phyloP scores from a whole-genome alignment of 352 stramenopile genomes.

The Phytophthora sp. region DNA sequence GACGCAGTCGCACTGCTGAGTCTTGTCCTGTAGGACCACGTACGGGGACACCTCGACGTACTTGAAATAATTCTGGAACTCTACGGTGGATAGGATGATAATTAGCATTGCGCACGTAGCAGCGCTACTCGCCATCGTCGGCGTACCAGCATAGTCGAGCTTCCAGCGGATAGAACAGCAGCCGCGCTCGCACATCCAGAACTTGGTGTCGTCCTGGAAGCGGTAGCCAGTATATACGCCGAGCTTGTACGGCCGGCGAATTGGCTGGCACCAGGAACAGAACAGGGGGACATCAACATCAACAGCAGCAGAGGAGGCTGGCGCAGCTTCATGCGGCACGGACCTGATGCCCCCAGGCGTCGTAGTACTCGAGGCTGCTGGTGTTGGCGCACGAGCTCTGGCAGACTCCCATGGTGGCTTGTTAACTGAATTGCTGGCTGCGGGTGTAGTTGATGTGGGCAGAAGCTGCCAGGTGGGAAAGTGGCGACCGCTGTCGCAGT shows the following conservation, averaged over 20 bases:
- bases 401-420: slow-evolving; percentile 58
- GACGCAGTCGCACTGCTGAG: slow-evolving; percentile 55
- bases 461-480: slow-evolving; percentile 23
- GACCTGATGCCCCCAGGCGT: slow-evolving; percentile 55
- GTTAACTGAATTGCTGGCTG: too few species aligned
- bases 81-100: slow-evolving; percentile 18
- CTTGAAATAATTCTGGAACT: slow-evolving; percentile 69
- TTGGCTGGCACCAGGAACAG: slow-evolving; percentile 13
- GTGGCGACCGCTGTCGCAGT: slow-evolving; percentile 12
- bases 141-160: slow-evolving; percentile 67
- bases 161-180: slow-evolving; percentile 82
- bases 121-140: not conserved
- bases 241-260: slow-evolving; percentile 30
- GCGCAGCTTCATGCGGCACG: not conserved
- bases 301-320: not conserved
- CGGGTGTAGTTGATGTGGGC: slow-evolving; percentile 14
- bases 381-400: slow-evolving; percentile 54
- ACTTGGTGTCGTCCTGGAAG: slow-evolving; percentile 39
- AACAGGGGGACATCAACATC: not conserved
- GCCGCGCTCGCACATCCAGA: slow-evolving; percentile 67
- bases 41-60: slow-evolving; percentile 74
- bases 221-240: slow-evolving; percentile 10
- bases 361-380: slow-evolving; percentile 72
- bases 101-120: slow-evolving; percentile 9
- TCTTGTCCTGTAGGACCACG: slow-evolving; percentile 66